Evolutionary conservation across 2,329 filamentous ascomycete species (phyloP).

Genomic region (Venturia carpophila): DNA sequence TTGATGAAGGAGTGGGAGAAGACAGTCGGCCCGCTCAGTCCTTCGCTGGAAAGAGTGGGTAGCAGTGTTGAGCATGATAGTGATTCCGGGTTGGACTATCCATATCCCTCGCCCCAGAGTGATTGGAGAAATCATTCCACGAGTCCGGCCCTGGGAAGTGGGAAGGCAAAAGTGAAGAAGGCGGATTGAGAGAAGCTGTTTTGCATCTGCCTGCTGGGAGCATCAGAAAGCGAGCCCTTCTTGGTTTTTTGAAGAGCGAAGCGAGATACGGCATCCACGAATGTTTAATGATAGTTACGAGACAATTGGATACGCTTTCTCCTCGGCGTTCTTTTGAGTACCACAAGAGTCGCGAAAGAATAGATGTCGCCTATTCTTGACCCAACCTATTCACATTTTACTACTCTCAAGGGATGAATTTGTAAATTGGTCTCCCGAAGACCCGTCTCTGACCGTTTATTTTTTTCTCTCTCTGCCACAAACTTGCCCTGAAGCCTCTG

Average conservation of each 20-base stretch:
- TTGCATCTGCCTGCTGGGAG: neutral
- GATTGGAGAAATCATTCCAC: neutral
- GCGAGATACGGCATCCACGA: neutral
- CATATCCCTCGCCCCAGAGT: neutral
- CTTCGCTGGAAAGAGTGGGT: neutral
- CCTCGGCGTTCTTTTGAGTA: neutral
- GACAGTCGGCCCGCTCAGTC: conserved; percentile 43
- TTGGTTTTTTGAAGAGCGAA: neutral
- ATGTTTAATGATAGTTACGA: conserved; percentile 11
- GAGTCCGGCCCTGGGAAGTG: neutral
- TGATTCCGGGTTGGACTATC: conserved; percentile 12
- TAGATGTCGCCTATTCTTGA: no score
- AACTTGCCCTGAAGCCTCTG: no score
- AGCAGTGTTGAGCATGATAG: conserved; percentile 2
- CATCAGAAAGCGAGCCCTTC: neutral
- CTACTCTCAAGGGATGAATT: no score
- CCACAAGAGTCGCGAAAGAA: no score
- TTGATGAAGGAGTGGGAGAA: conserved; percentile 91
- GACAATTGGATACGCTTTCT: neutral
- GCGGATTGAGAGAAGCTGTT: neutral
- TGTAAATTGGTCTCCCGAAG: no score
- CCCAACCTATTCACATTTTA: no score
- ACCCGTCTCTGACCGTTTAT: neutral
- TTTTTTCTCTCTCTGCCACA: no score
- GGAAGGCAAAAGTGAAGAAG: neutral